Base-by-base conservation (phyloP, 2,329 filamentous ascomycete genomes). In the Phaeosphaeria sp. region DNA sequence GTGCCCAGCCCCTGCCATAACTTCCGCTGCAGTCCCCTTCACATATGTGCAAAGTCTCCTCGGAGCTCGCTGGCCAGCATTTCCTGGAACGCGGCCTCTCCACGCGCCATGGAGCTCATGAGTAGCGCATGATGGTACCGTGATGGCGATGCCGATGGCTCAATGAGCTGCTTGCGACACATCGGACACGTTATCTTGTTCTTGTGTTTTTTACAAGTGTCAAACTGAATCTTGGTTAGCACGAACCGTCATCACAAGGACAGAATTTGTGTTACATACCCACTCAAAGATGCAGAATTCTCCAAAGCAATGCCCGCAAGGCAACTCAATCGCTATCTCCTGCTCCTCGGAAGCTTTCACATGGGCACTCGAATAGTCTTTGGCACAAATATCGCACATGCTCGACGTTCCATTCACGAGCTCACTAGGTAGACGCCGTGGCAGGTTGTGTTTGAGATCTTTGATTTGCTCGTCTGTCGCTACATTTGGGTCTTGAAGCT, bases 171-270 rank as follows among this genome's bases (percentile, higher is more conserved):
- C 55, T 72, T 72, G 18, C 74, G 72, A 56, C 74, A 77, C 73
- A 75, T 76, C 6, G 74, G 74, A 58, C 74, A 77, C 1, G 73
- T 74, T 15, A 77, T 66, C 56, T 75, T 75, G 59, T 75, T 74
- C 59, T 74, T 77, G 59, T 75, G 68, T 33, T 54, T 69, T 55
- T 67, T 70, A 61, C 74, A 76, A 3, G 74, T 75, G 10, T 75
- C 69, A 52, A 74, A 68, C 71, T 71, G 46, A 21, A 13, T 13
- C 9, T 33, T 27, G 18, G 44, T 64, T 39, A 63, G 60, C 17
- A 50, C 30, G 21, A 33, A 6, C 11, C 54, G 47, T 42, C 58
- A 39, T 30, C 5, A 5, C 18, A 1, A 47, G 25, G 15, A 7
- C 15, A 6, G 6, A 20, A 21, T 17, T 13, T 17, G 43, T 13